These are phyloP conservation scores for Pseudovirgaria hyperparasitica DNA, from an alignment of 2,329 filamentous ascomycete species.

Conservation along the genomic window DNA sequence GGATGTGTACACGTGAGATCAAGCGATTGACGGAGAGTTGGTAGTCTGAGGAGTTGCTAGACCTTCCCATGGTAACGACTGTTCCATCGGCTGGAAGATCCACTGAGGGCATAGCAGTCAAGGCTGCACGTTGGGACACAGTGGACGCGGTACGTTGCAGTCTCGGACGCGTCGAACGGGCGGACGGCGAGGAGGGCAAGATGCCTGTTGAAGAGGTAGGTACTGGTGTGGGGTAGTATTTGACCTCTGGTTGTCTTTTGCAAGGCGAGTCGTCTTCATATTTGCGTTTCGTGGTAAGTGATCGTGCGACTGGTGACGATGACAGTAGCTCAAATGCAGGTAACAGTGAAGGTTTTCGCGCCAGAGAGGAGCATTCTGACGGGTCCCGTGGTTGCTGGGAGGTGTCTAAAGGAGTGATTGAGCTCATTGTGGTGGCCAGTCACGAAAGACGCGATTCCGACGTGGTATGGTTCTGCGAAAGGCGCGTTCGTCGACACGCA, in stretches of 20 bases:
- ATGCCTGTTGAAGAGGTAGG: conserved; percentile 91
- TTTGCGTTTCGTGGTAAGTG: conserved; percentile 52
- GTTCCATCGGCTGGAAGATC: conserved; percentile 74
- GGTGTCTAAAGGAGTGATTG: too few species aligned
- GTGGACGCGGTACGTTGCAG: conserved; percentile 47
- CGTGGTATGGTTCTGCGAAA: too few species aligned
- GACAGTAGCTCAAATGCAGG: conserved; percentile 69
- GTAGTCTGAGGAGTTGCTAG: conserved; percentile 89
- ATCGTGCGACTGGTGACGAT: conserved; percentile 62
- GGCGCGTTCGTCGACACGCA: too few species aligned
- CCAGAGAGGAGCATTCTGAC: too few species aligned
- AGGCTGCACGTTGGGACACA: conserved; percentile 67
- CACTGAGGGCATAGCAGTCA: conserved; percentile 72
- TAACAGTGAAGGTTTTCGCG: conserved; percentile 54
- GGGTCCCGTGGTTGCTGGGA: too few species aligned
- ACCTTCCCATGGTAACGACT: conserved; percentile 74
- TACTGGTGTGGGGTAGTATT: conserved; percentile 78
- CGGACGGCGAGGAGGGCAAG: conserved; percentile 65
- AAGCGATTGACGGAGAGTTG: conserved; percentile 85
- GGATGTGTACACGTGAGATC: conserved; percentile 87
- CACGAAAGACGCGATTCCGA: too few species aligned
- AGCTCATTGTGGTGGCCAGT: too few species aligned
- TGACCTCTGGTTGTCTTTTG: conserved; percentile 39
- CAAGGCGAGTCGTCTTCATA: conserved; percentile 36
- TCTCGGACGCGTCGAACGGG: conserved; percentile 35